These are phyloP conservation scores for Eucalyptus erythrocorys DNA, from an alignment of 345 rosid species.

Conservation along the genomic window DNA sequence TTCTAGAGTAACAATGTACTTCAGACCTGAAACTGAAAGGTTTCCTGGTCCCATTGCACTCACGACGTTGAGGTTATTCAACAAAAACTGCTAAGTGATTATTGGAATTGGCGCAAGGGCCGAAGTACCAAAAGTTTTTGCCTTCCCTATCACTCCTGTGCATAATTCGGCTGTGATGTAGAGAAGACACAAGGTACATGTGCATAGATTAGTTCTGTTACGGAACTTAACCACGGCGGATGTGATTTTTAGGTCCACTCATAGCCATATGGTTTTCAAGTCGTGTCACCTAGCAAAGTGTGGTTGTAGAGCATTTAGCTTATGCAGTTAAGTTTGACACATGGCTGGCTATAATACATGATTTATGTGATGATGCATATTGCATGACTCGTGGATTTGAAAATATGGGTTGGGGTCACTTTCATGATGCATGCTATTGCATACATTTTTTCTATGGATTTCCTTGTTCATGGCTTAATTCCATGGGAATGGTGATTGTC, in stretches of 20 bases:
- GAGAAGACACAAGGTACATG: not conserved
- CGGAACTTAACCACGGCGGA: not conserved
- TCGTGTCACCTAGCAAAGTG: not conserved
- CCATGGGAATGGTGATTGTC: not conserved
- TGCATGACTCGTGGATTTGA: not conserved
- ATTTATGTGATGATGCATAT: not conserved
- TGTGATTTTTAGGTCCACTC: not conserved
- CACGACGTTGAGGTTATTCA: not conserved
- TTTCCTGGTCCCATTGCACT: not conserved
- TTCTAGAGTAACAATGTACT: not conserved
- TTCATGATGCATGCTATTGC: not conserved
- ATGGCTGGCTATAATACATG: not conserved
- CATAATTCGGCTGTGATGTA: not conserved
- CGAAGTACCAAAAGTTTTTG: not conserved
- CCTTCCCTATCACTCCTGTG: not conserved
- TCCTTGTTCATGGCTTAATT: not conserved
- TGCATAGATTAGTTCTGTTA: not conserved
- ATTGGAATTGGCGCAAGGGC: not conserved
- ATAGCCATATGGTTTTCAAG: not conserved
- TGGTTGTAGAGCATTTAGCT: not conserved
- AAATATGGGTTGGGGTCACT: not conserved
- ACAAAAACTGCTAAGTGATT: not conserved
- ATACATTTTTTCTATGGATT: not conserved
- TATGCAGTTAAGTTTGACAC: not conserved
- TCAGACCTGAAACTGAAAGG: not conserved